These are phyloP conservation scores for Anastatica hierochuntica DNA, from an alignment of 345 rosid genomes.

Conservation along the genomic window DNA sequence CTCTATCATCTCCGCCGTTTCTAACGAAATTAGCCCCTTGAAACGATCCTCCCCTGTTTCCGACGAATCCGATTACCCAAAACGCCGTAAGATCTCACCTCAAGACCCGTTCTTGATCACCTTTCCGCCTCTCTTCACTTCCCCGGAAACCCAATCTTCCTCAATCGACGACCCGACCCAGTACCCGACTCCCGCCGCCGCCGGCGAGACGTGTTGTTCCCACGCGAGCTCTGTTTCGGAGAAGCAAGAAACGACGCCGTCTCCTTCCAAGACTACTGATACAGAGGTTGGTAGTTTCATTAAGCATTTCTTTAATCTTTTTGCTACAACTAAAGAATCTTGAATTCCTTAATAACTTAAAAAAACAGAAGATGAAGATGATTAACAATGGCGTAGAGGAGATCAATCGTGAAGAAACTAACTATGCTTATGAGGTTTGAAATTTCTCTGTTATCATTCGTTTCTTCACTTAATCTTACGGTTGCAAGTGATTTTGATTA, in stretches of 20 bases:
- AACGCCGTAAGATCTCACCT: slow-evolving; percentile 16
- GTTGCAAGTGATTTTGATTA: too few relatives aligned
- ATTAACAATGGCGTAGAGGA: not conserved
- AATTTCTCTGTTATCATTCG: too few relatives aligned
- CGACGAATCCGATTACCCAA: slow-evolving; percentile 13
- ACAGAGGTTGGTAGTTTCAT: not conserved
- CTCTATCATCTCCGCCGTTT: too few relatives aligned
- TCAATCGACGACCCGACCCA: not conserved
- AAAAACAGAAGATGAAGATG: slow-evolving; percentile 13
- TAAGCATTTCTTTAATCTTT: not conserved
- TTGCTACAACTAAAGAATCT: not conserved
- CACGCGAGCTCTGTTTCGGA: not conserved
- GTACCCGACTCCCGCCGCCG: not conserved
- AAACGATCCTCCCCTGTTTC: slow-evolving; percentile 26
- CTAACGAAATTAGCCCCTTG: too few relatives aligned
- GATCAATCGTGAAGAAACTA: slow-evolving; percentile 2
- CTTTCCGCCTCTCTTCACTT: too few relatives aligned
- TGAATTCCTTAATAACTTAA: not conserved
- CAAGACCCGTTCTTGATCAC: not conserved
- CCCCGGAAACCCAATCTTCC: too few relatives aligned
- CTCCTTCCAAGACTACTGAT: slow-evolving; percentile 9
- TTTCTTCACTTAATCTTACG: too few relatives aligned
- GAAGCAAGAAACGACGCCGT: slow-evolving; percentile 19
- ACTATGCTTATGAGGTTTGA: slow-evolving; percentile 16
- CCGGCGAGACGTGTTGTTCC: not conserved